Percentiles rank a stretch among this genome's conserved stretches.
These are phyloP conservation scores for Penicillium nucicola DNA, from an alignment of 495 filamentous ascomycete genomes.

Conservation along the genomic window DNA sequence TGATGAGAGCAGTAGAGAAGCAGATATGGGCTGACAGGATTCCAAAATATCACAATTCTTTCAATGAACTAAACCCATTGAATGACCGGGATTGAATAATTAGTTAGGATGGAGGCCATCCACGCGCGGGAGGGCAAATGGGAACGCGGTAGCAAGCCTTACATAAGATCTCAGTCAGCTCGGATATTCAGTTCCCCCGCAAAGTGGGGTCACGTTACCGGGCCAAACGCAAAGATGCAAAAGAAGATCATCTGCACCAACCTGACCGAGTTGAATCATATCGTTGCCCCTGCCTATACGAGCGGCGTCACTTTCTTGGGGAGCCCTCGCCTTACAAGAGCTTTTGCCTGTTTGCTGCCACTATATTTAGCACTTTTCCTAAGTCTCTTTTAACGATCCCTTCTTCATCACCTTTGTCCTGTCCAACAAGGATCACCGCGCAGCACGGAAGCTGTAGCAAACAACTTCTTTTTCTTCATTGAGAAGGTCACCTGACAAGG, in stretches of 20 bases:
- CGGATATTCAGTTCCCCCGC: conserved; percentile 33
- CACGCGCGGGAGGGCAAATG: not conserved
- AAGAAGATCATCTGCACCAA: conserved; percentile 18
- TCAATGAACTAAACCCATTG: not conserved
- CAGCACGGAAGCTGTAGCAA: not conserved
- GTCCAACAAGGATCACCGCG: not conserved
- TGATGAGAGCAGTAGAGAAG: not conserved
- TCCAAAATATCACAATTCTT: not conserved
- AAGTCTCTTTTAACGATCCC: not conserved
- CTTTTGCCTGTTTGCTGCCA: not conserved
- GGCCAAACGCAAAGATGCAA: conserved; percentile 30
- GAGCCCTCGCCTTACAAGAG: too few relatives aligned
- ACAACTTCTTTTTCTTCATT: not conserved
- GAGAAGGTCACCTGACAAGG: not conserved
- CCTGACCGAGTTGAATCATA: too few relatives aligned
- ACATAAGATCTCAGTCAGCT: not conserved
- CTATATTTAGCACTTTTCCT: not conserved
- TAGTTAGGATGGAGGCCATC: not conserved
- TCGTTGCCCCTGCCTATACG: too few relatives aligned
- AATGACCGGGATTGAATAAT: not conserved
- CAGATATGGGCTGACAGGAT: not conserved
- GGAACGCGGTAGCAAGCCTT: not conserved
- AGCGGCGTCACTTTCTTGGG: too few relatives aligned
- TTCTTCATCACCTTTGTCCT: not conserved
- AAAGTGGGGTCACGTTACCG: conserved; percentile 43